Evolutionary conservation across 2,329 filamentous ascomycete species (phyloP).

Genomic region (Penicillium sclerotiorum): DNA sequence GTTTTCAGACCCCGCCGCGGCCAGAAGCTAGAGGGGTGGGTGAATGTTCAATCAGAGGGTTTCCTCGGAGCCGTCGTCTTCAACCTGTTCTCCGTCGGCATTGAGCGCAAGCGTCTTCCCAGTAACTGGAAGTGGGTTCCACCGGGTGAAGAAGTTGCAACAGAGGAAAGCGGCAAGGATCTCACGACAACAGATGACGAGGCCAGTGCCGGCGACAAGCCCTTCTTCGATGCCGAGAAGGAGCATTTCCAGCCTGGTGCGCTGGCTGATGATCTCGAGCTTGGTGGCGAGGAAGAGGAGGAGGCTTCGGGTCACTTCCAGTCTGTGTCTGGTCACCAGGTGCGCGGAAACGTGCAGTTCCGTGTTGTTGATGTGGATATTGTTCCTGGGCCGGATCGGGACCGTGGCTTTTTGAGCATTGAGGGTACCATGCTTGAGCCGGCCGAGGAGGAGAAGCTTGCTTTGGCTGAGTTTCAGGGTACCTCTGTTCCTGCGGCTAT

Average conservation of each 20-base stretch:
- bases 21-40: conserved; percentile 73
- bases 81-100: conserved; percentile 88
- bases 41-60: conserved; percentile 85
- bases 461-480: conserved; percentile 54
- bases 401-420: conserved; percentile 78
- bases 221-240: conserved; percentile 39
- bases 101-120: conserved; percentile 76
- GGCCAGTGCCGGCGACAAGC: conserved; percentile 20
- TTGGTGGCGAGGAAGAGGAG: conserved; percentile 52
- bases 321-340: conserved; percentile 67
- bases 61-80: conserved; percentile 88
- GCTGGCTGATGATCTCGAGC: conserved; percentile 35
- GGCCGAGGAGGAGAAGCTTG: conserved; percentile 65
- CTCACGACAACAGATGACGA: conserved; percentile 31
- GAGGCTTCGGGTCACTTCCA: conserved; percentile 72
- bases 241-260: conserved; percentile 44
- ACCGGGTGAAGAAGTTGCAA: conserved; percentile 46
- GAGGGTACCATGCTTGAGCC: conserved; percentile 81
- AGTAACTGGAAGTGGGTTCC: conserved; percentile 78
- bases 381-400: conserved; percentile 68
- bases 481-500: conserved; percentile 34
- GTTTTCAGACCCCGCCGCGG: conserved; percentile 77
- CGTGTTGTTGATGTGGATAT: conserved; percentile 80
- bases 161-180: conserved; percentile 9
- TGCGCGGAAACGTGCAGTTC: conserved; percentile 73